These are phyloP conservation scores for Fusarium nelsonii DNA, from an alignment of 2,329 filamentous ascomycete genomes.

Conservation along the genomic window DNA sequence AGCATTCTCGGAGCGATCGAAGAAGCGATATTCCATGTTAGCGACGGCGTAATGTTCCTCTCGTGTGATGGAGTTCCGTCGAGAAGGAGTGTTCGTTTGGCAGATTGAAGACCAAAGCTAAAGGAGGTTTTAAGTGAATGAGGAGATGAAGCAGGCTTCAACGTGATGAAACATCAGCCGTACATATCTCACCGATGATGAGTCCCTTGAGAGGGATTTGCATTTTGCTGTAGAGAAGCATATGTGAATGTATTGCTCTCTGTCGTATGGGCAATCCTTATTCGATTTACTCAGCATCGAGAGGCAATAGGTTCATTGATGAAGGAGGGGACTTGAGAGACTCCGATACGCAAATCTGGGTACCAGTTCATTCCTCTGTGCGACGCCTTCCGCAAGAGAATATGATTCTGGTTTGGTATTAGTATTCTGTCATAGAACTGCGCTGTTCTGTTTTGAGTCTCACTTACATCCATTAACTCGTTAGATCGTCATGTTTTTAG, in stretches of 20 bases:
- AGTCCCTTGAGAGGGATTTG: background rate
- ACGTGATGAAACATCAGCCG: background rate
- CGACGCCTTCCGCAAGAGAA: background rate
- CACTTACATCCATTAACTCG: constrained; percentile 24
- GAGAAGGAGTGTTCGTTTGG: background rate
- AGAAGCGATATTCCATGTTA: background rate
- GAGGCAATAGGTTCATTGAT: background rate
- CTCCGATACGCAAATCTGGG: constrained; percentile 4
- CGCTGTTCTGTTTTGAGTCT: background rate
- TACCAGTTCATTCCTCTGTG: background rate
- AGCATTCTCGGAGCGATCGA: too few species aligned
- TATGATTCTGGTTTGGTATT: constrained; percentile 13
- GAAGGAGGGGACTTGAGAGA: background rate
- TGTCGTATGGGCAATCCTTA: background rate
- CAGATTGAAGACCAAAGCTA: background rate
- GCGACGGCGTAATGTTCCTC: background rate
- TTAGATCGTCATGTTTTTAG: constrained; percentile 1
- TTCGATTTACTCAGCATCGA: background rate
- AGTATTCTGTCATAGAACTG: constrained; percentile 4
- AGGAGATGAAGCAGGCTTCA: background rate
- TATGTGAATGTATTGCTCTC: background rate
- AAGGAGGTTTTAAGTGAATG: constrained; percentile 16
- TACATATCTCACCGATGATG: background rate
- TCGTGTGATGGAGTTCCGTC: background rate
- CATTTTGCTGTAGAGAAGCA: background rate